Evolutionary conservation across 768 basidiomycete species (phyloP).

Genomic region (Trametes maxima): DNA sequence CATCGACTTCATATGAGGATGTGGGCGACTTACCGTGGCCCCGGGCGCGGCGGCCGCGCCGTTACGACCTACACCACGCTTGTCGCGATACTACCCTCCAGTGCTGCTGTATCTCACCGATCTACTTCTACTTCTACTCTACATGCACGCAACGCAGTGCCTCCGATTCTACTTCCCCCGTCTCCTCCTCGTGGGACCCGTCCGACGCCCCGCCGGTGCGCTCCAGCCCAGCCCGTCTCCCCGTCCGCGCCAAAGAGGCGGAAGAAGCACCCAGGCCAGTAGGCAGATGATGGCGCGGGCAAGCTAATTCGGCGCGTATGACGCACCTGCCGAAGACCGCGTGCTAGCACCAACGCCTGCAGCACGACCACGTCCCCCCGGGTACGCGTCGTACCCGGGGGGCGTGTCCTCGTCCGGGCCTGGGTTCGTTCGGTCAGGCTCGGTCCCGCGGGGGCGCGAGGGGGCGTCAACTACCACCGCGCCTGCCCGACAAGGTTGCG

Average conservation of each 20-base stretch:
- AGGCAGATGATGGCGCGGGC: constrained; percentile 5
- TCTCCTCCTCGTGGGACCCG: background rate
- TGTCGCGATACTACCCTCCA: constrained; percentile 9
- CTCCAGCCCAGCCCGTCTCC: background rate
- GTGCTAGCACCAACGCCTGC: constrained; percentile 3
- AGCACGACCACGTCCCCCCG: background rate
- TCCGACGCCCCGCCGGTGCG: background rate
- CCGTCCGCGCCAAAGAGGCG: background rate
- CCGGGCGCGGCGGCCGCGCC: background rate
- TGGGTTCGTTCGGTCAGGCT: constrained; percentile 2
- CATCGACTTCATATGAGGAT: constrained; percentile 41
- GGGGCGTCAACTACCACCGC: background rate
- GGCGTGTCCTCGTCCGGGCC: background rate
- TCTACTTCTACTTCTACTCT: too few relatives aligned
- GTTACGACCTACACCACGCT: constrained; percentile 5
- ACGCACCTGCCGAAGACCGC: constrained; percentile 8
- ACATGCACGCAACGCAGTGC: background rate
- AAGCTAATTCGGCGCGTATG: background rate
- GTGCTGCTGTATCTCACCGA: background rate
- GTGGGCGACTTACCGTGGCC: background rate
- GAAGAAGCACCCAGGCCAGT: background rate
- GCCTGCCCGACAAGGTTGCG: background rate
- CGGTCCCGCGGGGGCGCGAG: constrained; percentile 3
- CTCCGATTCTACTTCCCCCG: background rate
- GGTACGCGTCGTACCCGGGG: constrained; percentile 2